These are phyloP conservation scores for Penicillium nordicum DNA, from an alignment of 2,329 filamentous ascomycete species.

Conservation along the genomic window DNA sequence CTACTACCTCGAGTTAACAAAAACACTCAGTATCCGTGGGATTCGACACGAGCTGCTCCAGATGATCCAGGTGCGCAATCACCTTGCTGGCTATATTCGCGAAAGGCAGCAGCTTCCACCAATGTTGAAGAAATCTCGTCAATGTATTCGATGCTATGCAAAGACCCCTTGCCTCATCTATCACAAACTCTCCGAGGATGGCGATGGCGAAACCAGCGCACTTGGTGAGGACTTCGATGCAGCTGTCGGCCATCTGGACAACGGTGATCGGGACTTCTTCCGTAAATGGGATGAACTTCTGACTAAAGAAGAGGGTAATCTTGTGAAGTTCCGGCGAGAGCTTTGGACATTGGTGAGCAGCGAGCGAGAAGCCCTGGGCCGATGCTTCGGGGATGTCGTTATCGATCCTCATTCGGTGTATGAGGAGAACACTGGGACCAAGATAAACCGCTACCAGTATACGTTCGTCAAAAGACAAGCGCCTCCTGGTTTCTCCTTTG, in stretches of 20 bases:
- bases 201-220: slow-evolving; percentile 74
- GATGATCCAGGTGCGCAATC: slow-evolving; percentile 95
- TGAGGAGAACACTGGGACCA: slow-evolving; percentile 66
- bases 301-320: slow-evolving; percentile 90
- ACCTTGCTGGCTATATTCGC: slow-evolving; percentile 78
- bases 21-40: slow-evolving; percentile 78
- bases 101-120: slow-evolving; percentile 78
- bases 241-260: slow-evolving; percentile 71
- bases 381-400: slow-evolving; percentile 84
- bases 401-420: slow-evolving; percentile 73
- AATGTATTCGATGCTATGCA: slow-evolving; percentile 85
- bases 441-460: slow-evolving; percentile 90
- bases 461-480: slow-evolving; percentile 70
- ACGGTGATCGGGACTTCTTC: slow-evolving; percentile 77
- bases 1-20: slow-evolving; percentile 91
- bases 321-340: slow-evolving; percentile 80
- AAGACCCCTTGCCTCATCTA: slow-evolving; percentile 90
- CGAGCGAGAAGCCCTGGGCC: slow-evolving; percentile 81
- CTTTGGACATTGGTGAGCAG: slow-evolving; percentile 93
- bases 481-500: slow-evolving; percentile 69
- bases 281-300: slow-evolving; percentile 90
- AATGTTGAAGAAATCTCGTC: slow-evolving; percentile 77
- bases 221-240: slow-evolving; percentile 80
- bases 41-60: slow-evolving; percentile 85
- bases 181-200: slow-evolving; percentile 83